phyloP scores from a whole-genome alignment of 257 asterid species.

The Coffea canephora region DNA sequence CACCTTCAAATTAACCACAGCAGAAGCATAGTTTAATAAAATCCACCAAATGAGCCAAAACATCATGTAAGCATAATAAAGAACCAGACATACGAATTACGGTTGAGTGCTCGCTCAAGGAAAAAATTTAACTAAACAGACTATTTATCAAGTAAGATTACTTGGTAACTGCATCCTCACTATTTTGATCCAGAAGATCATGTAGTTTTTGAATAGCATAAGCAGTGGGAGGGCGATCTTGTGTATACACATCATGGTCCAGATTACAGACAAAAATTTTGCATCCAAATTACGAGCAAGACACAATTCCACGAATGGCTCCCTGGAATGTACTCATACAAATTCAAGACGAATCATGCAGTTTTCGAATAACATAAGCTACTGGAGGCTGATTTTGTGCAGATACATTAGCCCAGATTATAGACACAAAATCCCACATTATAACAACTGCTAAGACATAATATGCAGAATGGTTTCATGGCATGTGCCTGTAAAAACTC shows the following conservation, averaged over 20 bases:
- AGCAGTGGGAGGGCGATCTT: neutral
- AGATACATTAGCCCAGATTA: too few relatives aligned
- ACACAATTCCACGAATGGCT: neutral
- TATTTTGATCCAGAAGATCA: neutral
- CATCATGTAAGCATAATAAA: neutral
- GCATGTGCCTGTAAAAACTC: neutral
- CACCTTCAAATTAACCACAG: conserved; percentile 50
- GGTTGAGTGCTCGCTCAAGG: too few relatives aligned
- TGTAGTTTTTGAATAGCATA: neutral
- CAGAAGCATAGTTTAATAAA: conserved; percentile 16
- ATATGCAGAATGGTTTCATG: too few relatives aligned
- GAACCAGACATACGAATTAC: neutral
- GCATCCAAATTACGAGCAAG: neutral
- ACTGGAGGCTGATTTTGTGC: too few relatives aligned
- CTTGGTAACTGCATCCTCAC: neutral
- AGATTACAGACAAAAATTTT: neutral
- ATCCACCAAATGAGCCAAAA: conserved; percentile 3
- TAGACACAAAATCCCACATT: too few relatives aligned
- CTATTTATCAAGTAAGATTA: neutral
- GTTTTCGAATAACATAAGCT: too few relatives aligned
- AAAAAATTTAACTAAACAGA: neutral
- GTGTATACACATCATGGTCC: neutral
- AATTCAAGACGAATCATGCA: too few relatives aligned
- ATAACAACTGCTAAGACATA: too few relatives aligned
- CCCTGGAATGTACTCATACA: neutral